Percentiles rank a stretch among this genome's conserved stretches.
Conservation (phyloP, 2,329 filamentous ascomycete genomes). For the Neoascochyta sp. region DNA sequence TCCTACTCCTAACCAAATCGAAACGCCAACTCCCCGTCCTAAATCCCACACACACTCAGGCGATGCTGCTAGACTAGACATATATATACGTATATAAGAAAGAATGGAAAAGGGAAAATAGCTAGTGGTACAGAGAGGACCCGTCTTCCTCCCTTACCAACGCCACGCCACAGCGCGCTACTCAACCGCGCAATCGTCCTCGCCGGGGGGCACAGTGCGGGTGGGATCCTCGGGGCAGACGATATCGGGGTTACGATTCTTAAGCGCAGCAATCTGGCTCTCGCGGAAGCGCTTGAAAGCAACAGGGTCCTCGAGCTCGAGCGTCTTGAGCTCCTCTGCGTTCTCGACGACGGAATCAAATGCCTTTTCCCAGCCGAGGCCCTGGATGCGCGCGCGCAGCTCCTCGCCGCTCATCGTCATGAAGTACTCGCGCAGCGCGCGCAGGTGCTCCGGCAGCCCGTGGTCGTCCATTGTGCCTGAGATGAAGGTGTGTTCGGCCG, state of each 20-base stretch:
- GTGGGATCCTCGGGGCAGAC: background rate
- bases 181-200: no score
- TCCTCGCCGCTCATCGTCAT: conserved; percentile 61
- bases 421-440: conserved; percentile 60
- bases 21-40: no score
- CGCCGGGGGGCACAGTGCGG: no score
- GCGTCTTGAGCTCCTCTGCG: conserved; percentile 61
- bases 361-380: conserved; percentile 58
- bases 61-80: no score
- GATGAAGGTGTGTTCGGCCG: conserved; percentile 17
- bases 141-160: no score
- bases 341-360: conserved; percentile 63
- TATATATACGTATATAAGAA: no score
- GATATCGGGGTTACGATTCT: conserved; percentile 31
- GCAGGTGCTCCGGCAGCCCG: conserved; percentile 42
- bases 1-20: no score
- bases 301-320: conserved; percentile 45
- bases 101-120: no score
- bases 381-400: conserved; percentile 51
- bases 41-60: no score
- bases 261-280: conserved; percentile 38
- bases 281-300: conserved; percentile 34
- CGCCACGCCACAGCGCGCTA: no score
- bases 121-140: no score
- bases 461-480: conserved; percentile 35